Evolutionary conservation across 1,139 yeast species (phyloP), one percentile per base, ranked within the genome.

Genomic region (Nakaseomyces bracarensis): DNA sequence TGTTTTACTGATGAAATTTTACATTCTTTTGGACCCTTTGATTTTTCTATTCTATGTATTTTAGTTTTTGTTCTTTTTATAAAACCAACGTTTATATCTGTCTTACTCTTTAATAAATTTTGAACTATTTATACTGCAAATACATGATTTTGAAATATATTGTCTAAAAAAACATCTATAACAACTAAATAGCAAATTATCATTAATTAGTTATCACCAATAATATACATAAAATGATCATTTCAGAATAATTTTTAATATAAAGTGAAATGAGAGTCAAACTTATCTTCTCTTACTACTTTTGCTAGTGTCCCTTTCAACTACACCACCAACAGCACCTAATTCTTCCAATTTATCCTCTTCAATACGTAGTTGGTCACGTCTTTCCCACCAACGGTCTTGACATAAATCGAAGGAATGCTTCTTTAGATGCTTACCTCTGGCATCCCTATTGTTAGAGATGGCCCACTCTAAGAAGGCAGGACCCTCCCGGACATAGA

Each of bases 321-420:
- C 68, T 33, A 89, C 80, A 48, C 85, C 95, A 19, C 85, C 95
- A 46, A 87, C 91, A 44, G 95, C 96, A 42, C 95, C 95, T 62
- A 83, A 59, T 52, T 86, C 95, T 64, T 89, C 97, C 58, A 85
- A 67, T 57, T 77, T 77, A 54, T 89, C 97, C 65, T 91, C 98
- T 38, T 86, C 84, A 31, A 78, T 72, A 57, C 95, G 79, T 19
- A 89, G 80, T 54, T 82, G 93, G 58, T 91, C 97, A 67, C 97
- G 79, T 68, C 97, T 82, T 61, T 91, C 97, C 97, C 97, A 91
- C 93, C 95, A 91, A 67, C 97, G 76, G 50, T 82, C 93, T 64
- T 89, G 95, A 61, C 94, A 82, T 47, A 89, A 66, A 52, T 87
- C 96, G 60, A 91, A 91, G 0, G 96, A 83, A 33, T 84, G 82